Evolutionary conservation across 805 yeast species (phyloP), one percentile per base, ranked within the genome.

Genomic region (Priceomyces fermenticarens): DNA sequence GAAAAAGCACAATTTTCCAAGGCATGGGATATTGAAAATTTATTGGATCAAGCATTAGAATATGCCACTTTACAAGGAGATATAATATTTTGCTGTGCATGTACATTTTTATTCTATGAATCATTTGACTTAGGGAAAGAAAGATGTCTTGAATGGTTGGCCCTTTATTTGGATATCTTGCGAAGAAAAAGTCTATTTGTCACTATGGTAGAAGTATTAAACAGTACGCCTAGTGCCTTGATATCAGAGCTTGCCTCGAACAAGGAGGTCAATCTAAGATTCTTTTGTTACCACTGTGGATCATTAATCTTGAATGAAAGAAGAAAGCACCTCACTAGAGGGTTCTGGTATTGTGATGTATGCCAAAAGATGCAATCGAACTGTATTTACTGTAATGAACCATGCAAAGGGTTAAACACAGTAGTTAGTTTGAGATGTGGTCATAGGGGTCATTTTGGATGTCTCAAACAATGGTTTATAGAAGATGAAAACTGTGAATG

Each of bases 321-420:
- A 4, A 67, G 80, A 3, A 80, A 78, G 51, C 66, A 62, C 12
- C 67, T 59, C 31, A 43, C 44, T 13, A 43, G 52, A 10, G 96
- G 95, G 1, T 81, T 74, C 51, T 89, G 96, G 96, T 86, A 83
- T 58, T 90, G 97, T 63, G 88, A 81, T 39, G 72, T 70, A 15
- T 90, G 97, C 58, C 63, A 72, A 9, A 67, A 63, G 38, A 66
- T 67, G 11, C 81, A 80, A 45, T 82, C 80, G 43, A 74, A 80
- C n/a, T 90, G 97, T 60, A 72, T 82, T 20, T 77, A 82, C 45
- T 90, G 97, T 60, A 74, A 83, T 46, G 84, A 77, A 54, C 88
- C 95, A 0, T 70, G 90, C 52, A 78, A 77, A 48, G 95, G 95
- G 0, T 67, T 85, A 41, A 73, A 82, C 11, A 76, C 85, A 11